phyloP scores from a whole-genome alignment of 2,329 filamentous ascomycete species.

The Neopestalotiopsis clavispora region DNA sequence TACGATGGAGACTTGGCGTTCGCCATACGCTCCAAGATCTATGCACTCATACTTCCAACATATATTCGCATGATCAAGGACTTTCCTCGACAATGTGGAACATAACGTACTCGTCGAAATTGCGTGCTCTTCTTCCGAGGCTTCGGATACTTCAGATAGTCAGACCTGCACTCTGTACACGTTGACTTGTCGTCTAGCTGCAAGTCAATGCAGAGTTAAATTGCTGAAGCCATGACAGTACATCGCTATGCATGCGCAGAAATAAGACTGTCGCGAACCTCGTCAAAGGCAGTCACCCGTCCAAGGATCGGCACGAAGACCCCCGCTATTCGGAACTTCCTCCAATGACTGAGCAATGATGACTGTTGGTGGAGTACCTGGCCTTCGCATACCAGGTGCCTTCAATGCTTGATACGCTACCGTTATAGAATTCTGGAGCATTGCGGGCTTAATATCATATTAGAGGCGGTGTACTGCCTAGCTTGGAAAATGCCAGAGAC shows the following conservation, averaged over 20 bases:
- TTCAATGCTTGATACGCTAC: neutral
- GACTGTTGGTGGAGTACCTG: neutral
- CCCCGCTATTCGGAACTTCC: neutral
- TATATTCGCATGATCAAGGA: neutral
- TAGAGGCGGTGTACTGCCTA: neutral
- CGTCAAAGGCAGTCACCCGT: neutral
- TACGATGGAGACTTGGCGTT: neutral
- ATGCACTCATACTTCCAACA: neutral
- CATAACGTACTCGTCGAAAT: neutral
- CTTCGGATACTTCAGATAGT: neutral
- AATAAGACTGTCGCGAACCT: neutral
- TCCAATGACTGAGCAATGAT: neutral
- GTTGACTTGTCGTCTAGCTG: neutral
- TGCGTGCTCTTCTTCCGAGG: neutral
- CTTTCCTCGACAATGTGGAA: neutral
- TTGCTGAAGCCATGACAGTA: neutral
- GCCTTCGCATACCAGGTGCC: neutral
- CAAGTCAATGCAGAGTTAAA: neutral
- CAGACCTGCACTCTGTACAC: neutral
- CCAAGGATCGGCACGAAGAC: neutral
- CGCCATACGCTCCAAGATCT: neutral
- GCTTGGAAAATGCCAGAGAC: neutral
- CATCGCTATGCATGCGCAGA: neutral
- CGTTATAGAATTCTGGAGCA: neutral
- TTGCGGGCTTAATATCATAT: neutral